Base-by-base conservation (phyloP, 1,284 basidiomycete species). In the Ganoderma multipileum region DNA sequence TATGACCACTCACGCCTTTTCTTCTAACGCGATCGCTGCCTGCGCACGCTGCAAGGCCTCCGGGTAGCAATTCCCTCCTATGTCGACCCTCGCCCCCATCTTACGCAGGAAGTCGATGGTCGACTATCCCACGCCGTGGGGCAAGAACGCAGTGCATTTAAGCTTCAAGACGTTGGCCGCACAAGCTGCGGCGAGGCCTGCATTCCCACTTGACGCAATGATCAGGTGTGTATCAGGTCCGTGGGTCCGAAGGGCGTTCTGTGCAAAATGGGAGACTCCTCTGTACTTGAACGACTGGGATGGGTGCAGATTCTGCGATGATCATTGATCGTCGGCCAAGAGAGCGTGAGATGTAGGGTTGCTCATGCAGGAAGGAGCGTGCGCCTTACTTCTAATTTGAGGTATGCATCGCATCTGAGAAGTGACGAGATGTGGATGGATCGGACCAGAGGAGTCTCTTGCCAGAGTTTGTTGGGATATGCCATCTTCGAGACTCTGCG, bases 211-310 rank as follows among this genome's bases (percentile, higher is more conserved):
- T 0, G 92, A 94, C 1, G 92, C 91, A 59, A 89, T 87, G 41
- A 93, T 80, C 55, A 89, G 81, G 76, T 92, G 91, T 7, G 88
- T 81, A 44, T 76, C 74, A 11, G 84, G 76, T 0, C 90, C 91
- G 65, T 86, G 81, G 26, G 77, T 79, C 64, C 83, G 80, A 66
- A 85, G 82, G 33, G 84, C 85, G 50, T 83, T 81, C 72, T 88
- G 84, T 3, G 87, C 82, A 73, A 90, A 90, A 69, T 85, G 81
- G 23, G 90, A 90, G 42, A 93, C 84, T 6, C 91, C 91, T 28
- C 92, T 84, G 72, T 86, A 89, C 77, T 94, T 93, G 86, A 92
- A 94, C 3, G 91, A 93, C 70, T 91, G 85, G 0, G 87, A 86
- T 0, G 89, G 89, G 66, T 94, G 92, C 1, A 93, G 81, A 72